Conservation (phyloP, 163 green algal species). For the Scenedesmus sp. region DNA sequence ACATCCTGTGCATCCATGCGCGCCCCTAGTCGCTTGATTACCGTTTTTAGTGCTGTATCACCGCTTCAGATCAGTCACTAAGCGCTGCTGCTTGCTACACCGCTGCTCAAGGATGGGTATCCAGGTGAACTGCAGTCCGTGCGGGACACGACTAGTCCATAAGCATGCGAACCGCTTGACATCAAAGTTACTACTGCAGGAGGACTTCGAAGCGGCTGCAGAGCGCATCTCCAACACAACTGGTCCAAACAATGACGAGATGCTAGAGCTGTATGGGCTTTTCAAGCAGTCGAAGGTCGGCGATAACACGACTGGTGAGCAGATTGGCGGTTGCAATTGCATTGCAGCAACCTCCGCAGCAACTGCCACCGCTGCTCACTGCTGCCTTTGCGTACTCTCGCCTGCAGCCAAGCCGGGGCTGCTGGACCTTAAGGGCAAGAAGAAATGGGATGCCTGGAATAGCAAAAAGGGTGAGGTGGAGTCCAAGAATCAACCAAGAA, state of each 20-base stretch:
- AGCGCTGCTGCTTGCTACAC: background rate
- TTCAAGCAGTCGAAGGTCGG: constrained; percentile 59
- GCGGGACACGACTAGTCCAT: background rate
- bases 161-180: background rate
- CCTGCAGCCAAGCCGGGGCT: constrained; percentile 55
- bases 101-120: constrained; percentile 6
- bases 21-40: background rate
- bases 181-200: background rate
- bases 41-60: background rate
- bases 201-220: constrained; percentile 56
- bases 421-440: constrained; percentile 56
- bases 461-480: constrained; percentile 54
- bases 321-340: background rate
- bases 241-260: constrained; percentile 45
- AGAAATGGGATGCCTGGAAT: constrained; percentile 60
- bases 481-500: background rate
- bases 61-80: background rate
- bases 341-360: background rate
- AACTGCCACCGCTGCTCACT: background rate
- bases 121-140: background rate
- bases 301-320: constrained; percentile 50
- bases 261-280: constrained; percentile 60
- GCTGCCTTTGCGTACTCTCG: background rate
- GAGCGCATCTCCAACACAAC: constrained; percentile 6
- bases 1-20: background rate